These are phyloP conservation scores for Clarireedia monteithiana DNA, from an alignment of 2,329 filamentous ascomycete species.

Conservation along the genomic window DNA sequence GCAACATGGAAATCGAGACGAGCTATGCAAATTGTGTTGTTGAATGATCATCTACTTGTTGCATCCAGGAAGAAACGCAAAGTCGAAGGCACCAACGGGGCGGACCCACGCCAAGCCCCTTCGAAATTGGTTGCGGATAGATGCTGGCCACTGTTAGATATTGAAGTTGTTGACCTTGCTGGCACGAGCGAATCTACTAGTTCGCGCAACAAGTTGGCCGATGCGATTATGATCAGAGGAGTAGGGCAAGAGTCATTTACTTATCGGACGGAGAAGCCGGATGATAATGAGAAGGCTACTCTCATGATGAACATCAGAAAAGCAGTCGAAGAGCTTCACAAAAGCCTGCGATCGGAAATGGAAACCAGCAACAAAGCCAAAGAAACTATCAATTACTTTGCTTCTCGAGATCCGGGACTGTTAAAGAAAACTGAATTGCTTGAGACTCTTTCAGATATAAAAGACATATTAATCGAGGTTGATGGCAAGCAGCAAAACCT, in stretches of 20 bases:
- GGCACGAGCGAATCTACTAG: conserved; percentile 51
- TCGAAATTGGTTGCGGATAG: conserved; percentile 85
- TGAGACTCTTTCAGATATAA: conserved; percentile 68
- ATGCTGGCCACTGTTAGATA: conserved; percentile 89
- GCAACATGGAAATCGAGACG: conserved; percentile 92
- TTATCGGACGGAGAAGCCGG: conserved; percentile 79
- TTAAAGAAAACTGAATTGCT: conserved; percentile 74
- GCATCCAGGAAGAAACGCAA: conserved; percentile 91
- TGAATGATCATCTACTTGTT: conserved; percentile 91
- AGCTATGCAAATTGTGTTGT: conserved; percentile 81
- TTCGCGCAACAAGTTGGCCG: conserved; percentile 58
- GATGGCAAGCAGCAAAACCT: conserved; percentile 95
- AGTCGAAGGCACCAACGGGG: conserved; percentile 52
- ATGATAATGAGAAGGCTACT: conserved; percentile 69
- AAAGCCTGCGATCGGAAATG: conserved; percentile 75
- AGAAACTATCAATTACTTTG: conserved; percentile 81
- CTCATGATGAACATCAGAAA: conserved; percentile 87
- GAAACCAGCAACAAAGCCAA: conserved; percentile 78
- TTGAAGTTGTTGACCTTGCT: conserved; percentile 84
- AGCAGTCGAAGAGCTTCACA: conserved; percentile 83
- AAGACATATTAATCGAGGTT: conserved; percentile 87
- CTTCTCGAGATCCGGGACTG: conserved; percentile 67
- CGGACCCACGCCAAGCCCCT: conserved; percentile 40
- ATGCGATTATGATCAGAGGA: conserved; percentile 82
- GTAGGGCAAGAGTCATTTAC: conserved; percentile 89